Conservation (phyloP, 139 green algal genomes). For the Tetradesmus lagerheimii region DNA sequence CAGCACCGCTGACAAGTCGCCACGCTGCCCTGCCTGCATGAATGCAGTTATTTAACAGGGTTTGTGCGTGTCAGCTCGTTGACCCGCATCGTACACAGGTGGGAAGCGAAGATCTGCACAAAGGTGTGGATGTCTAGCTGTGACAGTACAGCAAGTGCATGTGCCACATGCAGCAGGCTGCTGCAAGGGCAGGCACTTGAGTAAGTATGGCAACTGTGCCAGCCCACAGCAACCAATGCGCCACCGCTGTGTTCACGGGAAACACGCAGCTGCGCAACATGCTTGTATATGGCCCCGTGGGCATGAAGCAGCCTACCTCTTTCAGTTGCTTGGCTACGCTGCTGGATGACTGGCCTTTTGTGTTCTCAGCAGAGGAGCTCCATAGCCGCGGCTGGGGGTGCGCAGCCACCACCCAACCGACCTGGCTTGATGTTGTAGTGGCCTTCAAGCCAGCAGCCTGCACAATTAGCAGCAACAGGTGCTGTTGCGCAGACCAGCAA, state of each 20-base stretch:
- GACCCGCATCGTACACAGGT: no score
- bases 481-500: no score
- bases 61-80: not conserved
- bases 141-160: no score
- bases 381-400: not conserved
- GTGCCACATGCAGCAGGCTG: no score
- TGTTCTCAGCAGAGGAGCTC: not conserved
- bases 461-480: not conserved
- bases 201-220: no score
- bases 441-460: not conserved
- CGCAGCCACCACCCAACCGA: not conserved
- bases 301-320: not conserved
- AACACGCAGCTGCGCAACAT: no score
- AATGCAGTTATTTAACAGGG: not conserved
- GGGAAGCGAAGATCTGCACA: no score
- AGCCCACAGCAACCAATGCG: no score
- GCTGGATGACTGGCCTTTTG: not conserved
- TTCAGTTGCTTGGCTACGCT: not conserved
- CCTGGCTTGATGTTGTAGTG: not conserved
- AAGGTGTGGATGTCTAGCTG: no score
- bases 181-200: no score
- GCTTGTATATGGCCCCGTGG: no score
- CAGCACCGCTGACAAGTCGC: conserved; percentile 14
- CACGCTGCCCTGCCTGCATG: not conserved
- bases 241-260: no score